Evolutionary conservation across 1,139 yeast genomes (phyloP).

Genomic region (Geotrichum candidum): DNA sequence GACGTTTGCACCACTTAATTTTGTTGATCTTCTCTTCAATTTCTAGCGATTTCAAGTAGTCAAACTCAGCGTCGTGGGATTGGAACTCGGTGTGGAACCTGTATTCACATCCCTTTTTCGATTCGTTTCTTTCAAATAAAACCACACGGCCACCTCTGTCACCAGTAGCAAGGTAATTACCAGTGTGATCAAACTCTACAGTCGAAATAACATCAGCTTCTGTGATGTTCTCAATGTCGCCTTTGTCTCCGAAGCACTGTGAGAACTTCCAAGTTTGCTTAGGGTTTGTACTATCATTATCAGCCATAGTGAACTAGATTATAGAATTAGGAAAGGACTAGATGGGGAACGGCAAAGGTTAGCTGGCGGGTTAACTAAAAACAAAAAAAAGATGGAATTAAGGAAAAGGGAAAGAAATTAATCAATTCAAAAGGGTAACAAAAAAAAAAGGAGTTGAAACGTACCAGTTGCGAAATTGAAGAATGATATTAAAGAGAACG

Average conservation of each 20-base stretch:
- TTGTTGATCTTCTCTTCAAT: constrained; percentile 97
- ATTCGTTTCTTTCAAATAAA: constrained; percentile 80
- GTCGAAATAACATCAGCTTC: constrained; percentile 98
- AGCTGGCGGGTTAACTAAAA: neutral
- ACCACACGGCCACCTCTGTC: constrained; percentile 98
- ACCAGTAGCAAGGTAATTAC: constrained; percentile 94
- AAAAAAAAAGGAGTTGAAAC: neutral
- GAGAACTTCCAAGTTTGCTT: constrained; percentile 39
- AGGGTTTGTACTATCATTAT: constrained; percentile 29
- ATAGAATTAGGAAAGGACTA: neutral
- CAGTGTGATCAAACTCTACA: constrained; percentile 92
- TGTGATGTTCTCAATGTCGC: constrained; percentile 90
- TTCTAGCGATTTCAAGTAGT: constrained; percentile 89
- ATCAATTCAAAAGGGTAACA: neutral
- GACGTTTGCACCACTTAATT: constrained; percentile 90
- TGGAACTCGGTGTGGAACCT: constrained; percentile 95
- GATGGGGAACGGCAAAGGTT: neutral
- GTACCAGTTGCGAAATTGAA: neutral
- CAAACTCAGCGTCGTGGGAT: constrained; percentile 97
- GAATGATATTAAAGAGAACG: neutral
- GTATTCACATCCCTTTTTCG: constrained; percentile 83
- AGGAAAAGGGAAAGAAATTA: neutral
- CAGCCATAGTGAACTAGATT: constrained; percentile 14
- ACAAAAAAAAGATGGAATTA: neutral
- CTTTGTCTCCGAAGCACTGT: constrained; percentile 93